Percentiles rank a stretch among this genome's conserved stretches.
phyloP scores from a whole-genome alignment of 148 eudicot genomes.

The Rhododendron simsii region DNA sequence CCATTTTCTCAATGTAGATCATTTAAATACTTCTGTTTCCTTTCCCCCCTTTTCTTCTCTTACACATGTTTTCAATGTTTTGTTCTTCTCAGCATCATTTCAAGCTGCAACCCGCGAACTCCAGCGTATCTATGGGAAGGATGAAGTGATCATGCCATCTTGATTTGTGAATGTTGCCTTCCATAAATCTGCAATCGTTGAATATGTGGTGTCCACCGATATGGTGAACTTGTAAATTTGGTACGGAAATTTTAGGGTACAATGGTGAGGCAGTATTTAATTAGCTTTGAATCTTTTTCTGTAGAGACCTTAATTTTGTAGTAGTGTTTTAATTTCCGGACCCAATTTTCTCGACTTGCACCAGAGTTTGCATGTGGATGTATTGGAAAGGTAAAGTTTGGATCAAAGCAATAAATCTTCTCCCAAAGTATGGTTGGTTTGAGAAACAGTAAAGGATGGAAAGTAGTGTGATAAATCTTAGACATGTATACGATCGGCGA shows the following conservation, averaged over 20 bases:
- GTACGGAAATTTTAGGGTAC: neutral
- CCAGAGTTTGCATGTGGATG: neutral
- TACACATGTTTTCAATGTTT: neutral
- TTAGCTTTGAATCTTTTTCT: neutral
- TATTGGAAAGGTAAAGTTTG: neutral
- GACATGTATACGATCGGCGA: no score
- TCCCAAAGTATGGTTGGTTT: no score
- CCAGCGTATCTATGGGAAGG: slow-evolving; percentile 6
- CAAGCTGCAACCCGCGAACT: slow-evolving; percentile 10
- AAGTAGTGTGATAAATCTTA: no score
- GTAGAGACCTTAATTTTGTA: neutral
- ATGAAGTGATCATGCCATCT: slow-evolving; percentile 8
- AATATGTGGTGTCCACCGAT: neutral
- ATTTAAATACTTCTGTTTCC: neutral
- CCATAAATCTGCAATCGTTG: neutral
- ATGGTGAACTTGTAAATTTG: neutral
- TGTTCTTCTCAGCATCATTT: slow-evolving; percentile 14
- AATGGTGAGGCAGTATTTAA: neutral
- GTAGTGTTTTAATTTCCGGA: neutral
- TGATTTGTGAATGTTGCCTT: neutral
- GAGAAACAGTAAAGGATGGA: no score
- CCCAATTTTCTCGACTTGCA: neutral
- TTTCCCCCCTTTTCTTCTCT: neutral
- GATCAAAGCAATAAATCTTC: neutral
- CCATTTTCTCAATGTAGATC: neutral